phyloP scores from a whole-genome alignment of 371 early-diverging fungal species.

The Batkoa obscura region DNA sequence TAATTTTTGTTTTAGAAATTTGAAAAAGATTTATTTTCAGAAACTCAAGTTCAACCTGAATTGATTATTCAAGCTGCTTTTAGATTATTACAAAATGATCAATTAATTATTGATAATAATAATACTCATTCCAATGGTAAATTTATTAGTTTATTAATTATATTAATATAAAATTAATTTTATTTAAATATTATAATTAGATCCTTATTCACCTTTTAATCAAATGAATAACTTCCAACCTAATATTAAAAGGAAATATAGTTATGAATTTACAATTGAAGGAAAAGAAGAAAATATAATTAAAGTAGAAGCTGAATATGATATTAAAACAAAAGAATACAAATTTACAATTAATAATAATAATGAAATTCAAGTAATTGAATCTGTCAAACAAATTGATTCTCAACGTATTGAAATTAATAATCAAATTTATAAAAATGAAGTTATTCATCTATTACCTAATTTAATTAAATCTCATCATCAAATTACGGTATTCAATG shows the following conservation, averaged over 20 bases:
- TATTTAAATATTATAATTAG: no score
- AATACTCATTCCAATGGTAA: background rate
- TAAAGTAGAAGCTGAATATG: constrained; percentile 11
- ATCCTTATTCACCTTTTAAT: constrained; percentile 38
- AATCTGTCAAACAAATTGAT: background rate
- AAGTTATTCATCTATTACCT: no score
- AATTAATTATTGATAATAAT: constrained; percentile 14
- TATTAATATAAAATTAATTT: no score
- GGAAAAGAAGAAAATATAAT: constrained; percentile 16
- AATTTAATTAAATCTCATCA: no score
- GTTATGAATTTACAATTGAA: constrained; percentile 16
- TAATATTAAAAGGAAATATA: constrained; percentile 19
- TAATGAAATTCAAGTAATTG: no score
- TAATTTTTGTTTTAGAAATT: constrained; percentile 22
- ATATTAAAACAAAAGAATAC: background rate
- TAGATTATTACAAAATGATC: constrained; percentile 30
- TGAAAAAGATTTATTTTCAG: constrained; percentile 41
- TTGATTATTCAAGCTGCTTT: constrained; percentile 54
- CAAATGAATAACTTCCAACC: constrained; percentile 25
- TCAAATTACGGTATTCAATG: no score
- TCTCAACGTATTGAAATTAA: no score
- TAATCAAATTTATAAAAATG: no score
- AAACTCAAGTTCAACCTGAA: constrained; percentile 16
- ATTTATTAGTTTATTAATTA: no score
- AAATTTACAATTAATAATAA: background rate